Base-by-base conservation (phyloP, 768 basidiomycete genomes). In the Amanita rimosa region DNA sequence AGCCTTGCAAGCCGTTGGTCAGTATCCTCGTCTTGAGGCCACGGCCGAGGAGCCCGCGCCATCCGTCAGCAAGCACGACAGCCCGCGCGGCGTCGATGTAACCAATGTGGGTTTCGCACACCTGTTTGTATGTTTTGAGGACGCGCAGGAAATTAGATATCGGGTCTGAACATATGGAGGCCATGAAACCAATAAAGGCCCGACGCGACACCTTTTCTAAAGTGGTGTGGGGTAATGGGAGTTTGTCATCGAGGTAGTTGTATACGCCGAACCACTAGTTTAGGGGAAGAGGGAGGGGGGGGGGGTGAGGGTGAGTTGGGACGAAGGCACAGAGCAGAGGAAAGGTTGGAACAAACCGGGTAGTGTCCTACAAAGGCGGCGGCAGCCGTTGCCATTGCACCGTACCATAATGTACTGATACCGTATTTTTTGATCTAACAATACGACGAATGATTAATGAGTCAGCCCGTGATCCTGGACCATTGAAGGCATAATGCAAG, bases 291-390 rank as follows among this genome's bases (percentile, higher is more conserved):
- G n/a, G n/a, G n/a, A n/a, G n/a, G 14, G 24, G 44, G 1, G 27
- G 8, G 27, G 7, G 27, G 27, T 9, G 27, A 9, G 27, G 24
- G 8, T 27, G 40, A 27, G 4, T 10, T n/a, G n/a, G n/a, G n/a
- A n/a, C n/a, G n/a, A n/a, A n/a, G n/a, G n/a, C n/a, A n/a, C n/a
- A n/a, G 27, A 35, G 24, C 5, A 3, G 5, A 4, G 26, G 6
- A 6, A 27, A 4, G 27, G 26, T 33, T 39, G 33, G 65, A 74
- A 10, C 57, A 10, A 26, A 85, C 85, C 1, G 90, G 90, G 54
- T 88, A 96, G 64, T 92, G 78, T 0, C 94, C 94, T 9, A 92
- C 92, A 54, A 96, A 93, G 0, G 92, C 95, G 2, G 93, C 94
- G 4, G 83, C 91, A 1, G 90, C 91, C 2, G 92, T 96, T 0